Evolutionary conservation across 768 basidiomycete species (phyloP), one percentile per base, ranked within the genome.

Genomic region (Suillus americanus): DNA sequence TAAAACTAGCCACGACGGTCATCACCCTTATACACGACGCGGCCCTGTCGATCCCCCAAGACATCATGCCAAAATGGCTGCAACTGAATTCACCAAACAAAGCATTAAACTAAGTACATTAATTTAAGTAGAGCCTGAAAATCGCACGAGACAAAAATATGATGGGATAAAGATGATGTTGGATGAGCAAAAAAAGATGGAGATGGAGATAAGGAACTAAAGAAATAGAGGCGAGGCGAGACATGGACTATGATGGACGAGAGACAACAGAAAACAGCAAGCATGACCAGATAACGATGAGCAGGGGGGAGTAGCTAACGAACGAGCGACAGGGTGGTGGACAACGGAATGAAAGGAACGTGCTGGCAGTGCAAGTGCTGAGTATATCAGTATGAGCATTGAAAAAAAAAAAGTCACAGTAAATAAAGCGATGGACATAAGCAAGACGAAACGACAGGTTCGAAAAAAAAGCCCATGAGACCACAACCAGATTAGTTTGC

Each of bases 51-150:
- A 54, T 54, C 53, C 33, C 18, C 12, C 20, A 35, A n/a, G 28
- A n/a, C 53, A 13, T 7, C 35, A 12, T 30, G 33, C 20, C 53
- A 54, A 33, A n/a, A 12, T 3, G 20, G 53, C 33, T 54, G 20
- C 30, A 30, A 33, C 20, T 54, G 53, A 13, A 37, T 54, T 54
- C 53, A 54, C 53, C 33, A 54, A 51, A 9, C 35, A 35, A 9
- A 51, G 72, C 40, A 74, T 70, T 75, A 74, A 41, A 67, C 68
- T 70, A 72, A 62, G 46, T 75, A 74, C 73, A 72, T 75, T 75
- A 74, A 33, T 62, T 30, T 62, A 57, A 41, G 25, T 20, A 55
- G 54, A 20, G 30, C 55, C 56, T 18, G 10, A 28, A 66, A 64
- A 66, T 62, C 57, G 35, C 46, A 50, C n/a, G 64, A 62, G 33